Conservation (phyloP, 23 red algal genomes). For the Chondrus crispus region DNA sequence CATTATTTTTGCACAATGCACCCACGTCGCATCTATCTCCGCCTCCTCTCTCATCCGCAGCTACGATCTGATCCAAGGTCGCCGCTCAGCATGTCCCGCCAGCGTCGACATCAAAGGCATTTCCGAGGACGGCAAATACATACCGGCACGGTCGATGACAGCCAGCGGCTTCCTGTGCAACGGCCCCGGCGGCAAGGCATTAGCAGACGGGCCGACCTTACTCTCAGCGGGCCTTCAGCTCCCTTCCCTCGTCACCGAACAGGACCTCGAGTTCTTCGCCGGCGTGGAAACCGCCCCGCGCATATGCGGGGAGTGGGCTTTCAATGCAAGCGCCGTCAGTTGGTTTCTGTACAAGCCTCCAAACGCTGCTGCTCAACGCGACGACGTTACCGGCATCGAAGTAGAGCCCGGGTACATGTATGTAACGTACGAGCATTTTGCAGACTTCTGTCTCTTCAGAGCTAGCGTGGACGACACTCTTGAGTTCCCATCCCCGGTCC, state of each 20-base stretch:
- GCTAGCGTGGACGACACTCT: too few relatives aligned
- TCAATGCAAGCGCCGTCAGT: slow-evolving; percentile 53
- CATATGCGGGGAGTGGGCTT: slow-evolving; percentile 26
- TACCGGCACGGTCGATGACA: slow-evolving; percentile 7
- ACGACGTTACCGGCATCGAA: not conserved
- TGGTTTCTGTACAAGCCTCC: slow-evolving; percentile 47
- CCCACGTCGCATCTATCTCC: too few relatives aligned
- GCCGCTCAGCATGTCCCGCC: slow-evolving; percentile 12
- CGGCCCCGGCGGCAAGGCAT: slow-evolving; percentile 19
- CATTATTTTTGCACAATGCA: too few relatives aligned
- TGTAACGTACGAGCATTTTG: slow-evolving; percentile 38
- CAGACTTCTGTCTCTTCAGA: slow-evolving; percentile 28
- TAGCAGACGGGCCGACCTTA: not conserved
- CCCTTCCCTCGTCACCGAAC: not conserved
- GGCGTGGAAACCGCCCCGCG: slow-evolving; percentile 47
- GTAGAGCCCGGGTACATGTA: slow-evolving; percentile 25
- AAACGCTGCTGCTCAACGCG: not conserved
- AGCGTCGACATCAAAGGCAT: not conserved
- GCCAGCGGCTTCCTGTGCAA: not conserved
- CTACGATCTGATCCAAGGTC: not conserved
- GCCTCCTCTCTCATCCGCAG: not conserved
- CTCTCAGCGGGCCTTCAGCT: not conserved
- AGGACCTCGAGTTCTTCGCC: slow-evolving; percentile 21
- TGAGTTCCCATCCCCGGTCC: too few relatives aligned
- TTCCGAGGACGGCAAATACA: not conserved